phyloP scores from a whole-genome alignment of 305 asterid genomes.

The Solanum hybrid region DNA sequence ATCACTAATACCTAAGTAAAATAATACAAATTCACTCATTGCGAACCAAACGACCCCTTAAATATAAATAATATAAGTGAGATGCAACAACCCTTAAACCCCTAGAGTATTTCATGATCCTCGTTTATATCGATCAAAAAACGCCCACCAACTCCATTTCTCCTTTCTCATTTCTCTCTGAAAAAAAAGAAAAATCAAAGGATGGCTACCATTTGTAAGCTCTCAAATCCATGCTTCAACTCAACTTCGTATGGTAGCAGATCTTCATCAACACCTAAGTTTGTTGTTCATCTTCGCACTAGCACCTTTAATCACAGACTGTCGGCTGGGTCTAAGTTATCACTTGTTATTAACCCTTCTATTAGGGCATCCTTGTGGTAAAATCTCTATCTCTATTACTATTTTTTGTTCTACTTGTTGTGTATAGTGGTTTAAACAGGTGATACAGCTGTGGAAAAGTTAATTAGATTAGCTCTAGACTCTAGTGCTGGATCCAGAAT shows the following conservation, averaged over 20 bases:
- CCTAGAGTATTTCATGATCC: neutral
- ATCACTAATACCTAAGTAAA: neutral
- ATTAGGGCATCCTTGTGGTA: conserved; percentile 36
- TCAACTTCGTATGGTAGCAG: conserved; percentile 16
- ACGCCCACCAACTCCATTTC: neutral
- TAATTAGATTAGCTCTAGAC: neutral
- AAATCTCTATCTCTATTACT: neutral
- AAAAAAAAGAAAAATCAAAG: neutral
- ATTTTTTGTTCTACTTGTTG: neutral
- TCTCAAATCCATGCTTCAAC: conserved; percentile 32
- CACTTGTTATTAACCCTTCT: conserved; percentile 17
- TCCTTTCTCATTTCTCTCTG: neutral
- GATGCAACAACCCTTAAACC: neutral
- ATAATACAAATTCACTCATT: neutral
- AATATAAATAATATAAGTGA: neutral
- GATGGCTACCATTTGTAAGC: conserved; percentile 82
- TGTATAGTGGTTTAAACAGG: neutral
- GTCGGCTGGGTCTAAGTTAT: conserved; percentile 32
- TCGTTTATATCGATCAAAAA: neutral
- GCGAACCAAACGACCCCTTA: neutral
- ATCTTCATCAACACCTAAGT: conserved; percentile 36
- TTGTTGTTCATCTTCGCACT: conserved; percentile 34
- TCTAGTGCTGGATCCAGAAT: neutral
- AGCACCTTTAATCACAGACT: conserved; percentile 14
- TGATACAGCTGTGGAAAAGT: neutral